Evolutionary conservation across 2,329 filamentous ascomycete species (phyloP), one percentile per base, ranked within the genome.

Genomic region (Cladophialophora bantiana): DNA sequence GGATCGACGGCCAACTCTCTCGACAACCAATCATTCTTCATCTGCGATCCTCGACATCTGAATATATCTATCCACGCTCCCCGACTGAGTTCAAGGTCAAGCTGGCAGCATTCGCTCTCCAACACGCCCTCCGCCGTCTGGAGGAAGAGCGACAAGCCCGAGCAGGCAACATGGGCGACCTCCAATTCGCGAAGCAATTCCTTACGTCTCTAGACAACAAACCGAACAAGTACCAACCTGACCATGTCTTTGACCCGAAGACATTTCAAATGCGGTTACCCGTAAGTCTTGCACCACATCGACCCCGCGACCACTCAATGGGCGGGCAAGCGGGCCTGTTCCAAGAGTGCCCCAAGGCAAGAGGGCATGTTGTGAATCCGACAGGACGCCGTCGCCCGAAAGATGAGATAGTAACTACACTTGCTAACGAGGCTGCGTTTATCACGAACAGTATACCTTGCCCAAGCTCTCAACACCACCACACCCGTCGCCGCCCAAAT

Each of bases 171-270:
- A 94, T 94, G 90, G 85, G 90, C n/a, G 94, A 97, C 85, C 80
- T 94, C 68, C 83, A 88, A 59, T 98, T 97, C 78, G 90, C 93
- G 73, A 93, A 91, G 80, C 85, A 88, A 36, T 97, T 96, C 79
- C 88, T 99, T 73, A 83, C 89, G 60, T 86, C 88, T 26, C 87
- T 98, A 69, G 93, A 96, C 80, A 86, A 88, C 68, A 89, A 90
- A 58, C 90, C 93, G 7, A 79, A 89, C 74, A 96, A 94, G 83
- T 86, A 98, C 70, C 88, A 90, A n/a, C 84, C 91, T 71, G 93
- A 98, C 78, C 91, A 97, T 87, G 89, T 96, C 78, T 92, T 94
- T 79, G 92, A 97, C 76, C 88, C 92, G 58, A 89, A 89, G 74
- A 88, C 85, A 72, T 94, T 94, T 77, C 90, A 92, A 31, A 83